Conservation (phyloP, 768 basidiomycete genomes). For the Macrolepiota dolichaula region DNA sequence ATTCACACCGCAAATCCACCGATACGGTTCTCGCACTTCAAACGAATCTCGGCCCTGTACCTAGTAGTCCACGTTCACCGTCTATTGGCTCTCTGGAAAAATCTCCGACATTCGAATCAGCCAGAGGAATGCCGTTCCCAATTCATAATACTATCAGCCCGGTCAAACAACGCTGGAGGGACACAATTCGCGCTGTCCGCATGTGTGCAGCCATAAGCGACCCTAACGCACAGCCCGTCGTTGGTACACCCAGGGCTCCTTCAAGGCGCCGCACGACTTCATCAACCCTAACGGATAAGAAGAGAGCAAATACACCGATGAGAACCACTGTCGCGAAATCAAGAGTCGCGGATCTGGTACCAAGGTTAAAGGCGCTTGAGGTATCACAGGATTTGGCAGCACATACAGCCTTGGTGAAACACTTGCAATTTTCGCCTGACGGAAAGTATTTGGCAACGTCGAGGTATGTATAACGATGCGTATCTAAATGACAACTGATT, state of each 20-base stretch:
- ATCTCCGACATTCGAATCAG: slow-evolving; percentile 8
- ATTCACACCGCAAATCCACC: slow-evolving; percentile 17
- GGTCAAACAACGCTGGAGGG: slow-evolving; percentile 42
- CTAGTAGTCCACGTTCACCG: slow-evolving; percentile 15
- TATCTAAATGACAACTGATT: not conserved
- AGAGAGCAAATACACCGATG: not conserved
- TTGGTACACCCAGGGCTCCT: slow-evolving; percentile 5
- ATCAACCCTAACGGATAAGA: not conserved
- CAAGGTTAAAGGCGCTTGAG: slow-evolving; percentile 51
- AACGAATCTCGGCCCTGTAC: slow-evolving; percentile 8
- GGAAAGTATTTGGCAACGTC: slow-evolving; percentile 73
- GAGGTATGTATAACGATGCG: slow-evolving; percentile 34
- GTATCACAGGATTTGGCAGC: slow-evolving; percentile 59
- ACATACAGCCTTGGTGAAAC: slow-evolving; percentile 65
- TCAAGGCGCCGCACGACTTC: slow-evolving; percentile 12
- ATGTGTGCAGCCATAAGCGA: slow-evolving; percentile 24
- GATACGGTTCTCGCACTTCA: slow-evolving; percentile 13
- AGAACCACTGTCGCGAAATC: slow-evolving; percentile 25
- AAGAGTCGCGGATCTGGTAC: slow-evolving; percentile 52
- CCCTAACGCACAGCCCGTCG: not conserved
- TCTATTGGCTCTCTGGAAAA: slow-evolving; percentile 19
- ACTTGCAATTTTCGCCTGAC: slow-evolving; percentile 75
- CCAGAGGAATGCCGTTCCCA: slow-evolving; percentile 1
- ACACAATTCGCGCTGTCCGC: slow-evolving; percentile 39
- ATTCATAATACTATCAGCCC: slow-evolving; percentile 19